These are phyloP conservation scores for Erucastrum elatum DNA, from an alignment of 345 rosid species.

Conservation along the genomic window DNA sequence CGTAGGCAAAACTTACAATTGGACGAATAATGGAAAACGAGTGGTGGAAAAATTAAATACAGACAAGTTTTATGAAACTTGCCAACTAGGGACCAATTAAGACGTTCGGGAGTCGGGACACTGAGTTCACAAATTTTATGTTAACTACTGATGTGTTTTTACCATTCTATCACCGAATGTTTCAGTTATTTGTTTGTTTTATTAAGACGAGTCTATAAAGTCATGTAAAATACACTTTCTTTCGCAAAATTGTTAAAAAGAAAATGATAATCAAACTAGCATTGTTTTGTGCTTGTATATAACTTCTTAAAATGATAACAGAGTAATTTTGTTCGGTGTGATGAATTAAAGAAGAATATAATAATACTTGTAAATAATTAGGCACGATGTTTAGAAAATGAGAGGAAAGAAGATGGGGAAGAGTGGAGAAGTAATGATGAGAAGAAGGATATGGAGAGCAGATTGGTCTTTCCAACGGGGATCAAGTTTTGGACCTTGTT, in stretches of 20 bases:
- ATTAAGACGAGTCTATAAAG: background rate
- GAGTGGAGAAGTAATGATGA: conserved; percentile 67
- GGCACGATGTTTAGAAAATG: background rate
- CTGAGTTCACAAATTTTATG: background rate
- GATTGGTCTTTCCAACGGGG: conserved; percentile 45
- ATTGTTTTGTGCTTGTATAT: background rate
- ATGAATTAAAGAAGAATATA: background rate
- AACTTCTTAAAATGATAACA: background rate
- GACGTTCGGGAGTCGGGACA: background rate
- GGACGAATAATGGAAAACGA: background rate
- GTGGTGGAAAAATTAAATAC: background rate
- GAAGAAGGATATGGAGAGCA: conserved; percentile 47
- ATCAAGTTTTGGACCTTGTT: conserved; percentile 52
- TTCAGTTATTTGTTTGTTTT: background rate
- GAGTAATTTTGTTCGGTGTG: background rate
- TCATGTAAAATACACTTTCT: background rate
- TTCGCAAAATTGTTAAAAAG: background rate
- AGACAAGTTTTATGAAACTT: background rate
- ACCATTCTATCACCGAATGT: background rate
- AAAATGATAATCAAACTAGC: background rate
- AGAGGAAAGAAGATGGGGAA: background rate
- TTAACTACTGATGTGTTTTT: background rate
- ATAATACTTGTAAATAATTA: background rate
- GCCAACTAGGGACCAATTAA: background rate
- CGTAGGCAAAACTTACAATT: background rate